These are phyloP conservation scores for Clavispora carvajalis DNA, from an alignment of 805 yeast genomes.

Conservation along the genomic window DNA sequence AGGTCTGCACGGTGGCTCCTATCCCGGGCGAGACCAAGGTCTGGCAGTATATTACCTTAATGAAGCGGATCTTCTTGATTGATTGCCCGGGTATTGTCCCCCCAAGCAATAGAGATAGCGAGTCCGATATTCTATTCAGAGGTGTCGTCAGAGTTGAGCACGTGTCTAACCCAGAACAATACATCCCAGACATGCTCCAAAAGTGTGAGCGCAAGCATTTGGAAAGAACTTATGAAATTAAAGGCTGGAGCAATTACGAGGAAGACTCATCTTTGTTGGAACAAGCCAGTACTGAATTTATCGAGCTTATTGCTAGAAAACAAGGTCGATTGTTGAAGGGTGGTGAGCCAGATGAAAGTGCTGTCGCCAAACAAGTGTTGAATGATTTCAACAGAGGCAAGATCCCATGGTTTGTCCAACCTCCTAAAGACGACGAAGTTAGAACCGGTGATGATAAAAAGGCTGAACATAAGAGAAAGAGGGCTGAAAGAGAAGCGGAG, in stretches of 20 bases:
- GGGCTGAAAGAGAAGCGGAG: conserved; percentile 43
- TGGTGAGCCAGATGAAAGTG: conserved; percentile 95
- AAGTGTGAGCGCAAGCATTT: conserved; percentile 87
- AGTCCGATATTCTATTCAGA: conserved; percentile 86
- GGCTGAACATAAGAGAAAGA: conserved; percentile 47
- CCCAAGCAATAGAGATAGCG: conserved; percentile 83
- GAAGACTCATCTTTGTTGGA: conserved; percentile 44
- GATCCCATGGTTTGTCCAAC: conserved; percentile 96
- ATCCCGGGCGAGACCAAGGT: conserved; percentile 99
- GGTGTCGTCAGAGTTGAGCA: conserved; percentile 99
- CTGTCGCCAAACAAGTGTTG: conserved; percentile 83
- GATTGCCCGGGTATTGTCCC: conserved; percentile 99
- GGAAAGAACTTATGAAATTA: conserved; percentile 91
- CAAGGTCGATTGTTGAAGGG: conserved; percentile 91
- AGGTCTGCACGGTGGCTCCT: conserved; percentile 96
- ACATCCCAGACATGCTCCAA: conserved; percentile 76
- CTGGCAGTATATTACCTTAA: conserved; percentile 96
- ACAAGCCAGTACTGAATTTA: conserved; percentile 55
- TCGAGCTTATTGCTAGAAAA: conserved; percentile 87
- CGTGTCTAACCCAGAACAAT: conserved; percentile 92
- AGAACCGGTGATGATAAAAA: conserved; percentile 55
- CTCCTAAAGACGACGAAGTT: conserved; percentile 68
- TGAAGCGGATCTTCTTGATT: conserved; percentile 91
- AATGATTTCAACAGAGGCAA: conserved; percentile 96
- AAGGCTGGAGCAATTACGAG: conserved; percentile 68